Evolutionary conservation across 108 stramenopile species (phyloP).

Genomic region (Conticribra guillardii): DNA sequence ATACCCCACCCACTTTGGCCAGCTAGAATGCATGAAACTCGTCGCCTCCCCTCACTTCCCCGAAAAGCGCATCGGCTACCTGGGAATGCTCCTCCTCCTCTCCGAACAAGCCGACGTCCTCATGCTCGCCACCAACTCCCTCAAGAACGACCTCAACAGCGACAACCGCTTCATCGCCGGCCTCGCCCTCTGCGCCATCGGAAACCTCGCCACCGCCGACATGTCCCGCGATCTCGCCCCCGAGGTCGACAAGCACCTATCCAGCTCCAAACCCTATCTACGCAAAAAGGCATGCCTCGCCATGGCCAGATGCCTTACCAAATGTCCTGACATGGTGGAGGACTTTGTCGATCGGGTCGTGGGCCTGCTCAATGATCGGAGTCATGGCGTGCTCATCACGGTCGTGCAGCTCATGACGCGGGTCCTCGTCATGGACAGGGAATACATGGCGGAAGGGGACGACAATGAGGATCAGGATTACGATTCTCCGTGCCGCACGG

Average conservation of each 20-base stretch:
- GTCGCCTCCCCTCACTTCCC: conserved; percentile 97
- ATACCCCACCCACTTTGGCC: conserved; percentile 99
- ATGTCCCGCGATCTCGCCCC: conserved; percentile 95
- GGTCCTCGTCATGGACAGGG: conserved; percentile 82
- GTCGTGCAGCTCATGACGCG: conserved; percentile 95
- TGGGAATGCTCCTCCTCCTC: conserved; percentile 96
- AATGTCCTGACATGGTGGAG: conserved; percentile 97
- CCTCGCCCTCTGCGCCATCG: conserved; percentile 96
- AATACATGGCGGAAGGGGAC: conserved; percentile 55
- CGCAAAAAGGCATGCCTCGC: conserved; percentile 98
- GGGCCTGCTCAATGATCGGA: conserved; percentile 90
- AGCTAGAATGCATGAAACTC: conserved; percentile 99
- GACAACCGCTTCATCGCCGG: conserved; percentile 91
- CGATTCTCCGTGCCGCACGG: conserved; percentile 65
- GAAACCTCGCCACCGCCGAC: conserved; percentile 96
- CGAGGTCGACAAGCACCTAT: conserved; percentile 95
- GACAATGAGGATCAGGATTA: conserved; percentile 39
- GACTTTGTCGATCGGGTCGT: conserved; percentile 93
- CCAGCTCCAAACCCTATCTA: conserved; percentile 81
- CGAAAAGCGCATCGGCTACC: conserved; percentile 98
- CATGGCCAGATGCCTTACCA: conserved; percentile 89
- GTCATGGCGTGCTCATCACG: conserved; percentile 96
- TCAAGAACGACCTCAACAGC: conserved; percentile 91
- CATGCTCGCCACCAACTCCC: conserved; percentile 95
- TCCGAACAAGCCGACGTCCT: conserved; percentile 98